A percentile compares a stretch with the other conserved stretches of the same genome.
Conservation (phyloP, 2,329 filamentous ascomycete genomes). For the Epichloe gansuensis region DNA sequence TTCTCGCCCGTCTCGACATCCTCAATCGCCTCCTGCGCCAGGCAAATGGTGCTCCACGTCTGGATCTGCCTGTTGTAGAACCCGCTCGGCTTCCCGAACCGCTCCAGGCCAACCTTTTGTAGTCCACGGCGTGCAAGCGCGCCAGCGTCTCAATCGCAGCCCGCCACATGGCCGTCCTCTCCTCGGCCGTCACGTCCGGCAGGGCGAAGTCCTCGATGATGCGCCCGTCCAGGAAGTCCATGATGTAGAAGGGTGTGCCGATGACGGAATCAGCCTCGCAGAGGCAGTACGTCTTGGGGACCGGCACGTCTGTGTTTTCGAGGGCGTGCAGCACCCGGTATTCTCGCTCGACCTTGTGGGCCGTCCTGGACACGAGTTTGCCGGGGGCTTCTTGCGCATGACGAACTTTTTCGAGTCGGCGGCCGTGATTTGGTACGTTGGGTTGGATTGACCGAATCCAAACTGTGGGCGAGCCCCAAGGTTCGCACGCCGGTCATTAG, state of each 20-base stretch:
- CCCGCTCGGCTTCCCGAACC: constrained; percentile 59
- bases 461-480: constrained; percentile 45
- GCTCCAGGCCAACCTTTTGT: constrained; percentile 53
- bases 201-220: constrained; percentile 85
- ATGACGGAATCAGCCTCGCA: constrained; percentile 73
- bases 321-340: constrained; percentile 83
- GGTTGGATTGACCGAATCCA: constrained; percentile 93
- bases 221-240: constrained; percentile 88
- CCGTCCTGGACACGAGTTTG: constrained; percentile 80
- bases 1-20: constrained; percentile 66
- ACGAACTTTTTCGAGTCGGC: constrained; percentile 63
- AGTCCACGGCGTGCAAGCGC: constrained; percentile 67
- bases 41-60: constrained; percentile 70
- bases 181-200: constrained; percentile 54
- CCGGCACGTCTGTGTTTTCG: constrained; percentile 65
- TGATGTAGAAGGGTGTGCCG: constrained; percentile 92
- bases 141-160: constrained; percentile 75
- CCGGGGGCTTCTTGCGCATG: constrained; percentile 97
- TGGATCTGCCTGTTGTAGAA: constrained; percentile 81
- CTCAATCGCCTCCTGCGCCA: constrained; percentile 59
- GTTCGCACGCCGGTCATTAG: too few relatives aligned
- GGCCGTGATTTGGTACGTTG: constrained; percentile 82
- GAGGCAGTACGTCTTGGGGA: constrained; percentile 70
- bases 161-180: constrained; percentile 73
- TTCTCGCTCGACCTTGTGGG: constrained; percentile 93